Evolutionary conservation across 2,329 filamentous ascomycete genomes (phyloP), one percentile per base, ranked within the genome.

Genomic region (Curvularia verruculosa): DNA sequence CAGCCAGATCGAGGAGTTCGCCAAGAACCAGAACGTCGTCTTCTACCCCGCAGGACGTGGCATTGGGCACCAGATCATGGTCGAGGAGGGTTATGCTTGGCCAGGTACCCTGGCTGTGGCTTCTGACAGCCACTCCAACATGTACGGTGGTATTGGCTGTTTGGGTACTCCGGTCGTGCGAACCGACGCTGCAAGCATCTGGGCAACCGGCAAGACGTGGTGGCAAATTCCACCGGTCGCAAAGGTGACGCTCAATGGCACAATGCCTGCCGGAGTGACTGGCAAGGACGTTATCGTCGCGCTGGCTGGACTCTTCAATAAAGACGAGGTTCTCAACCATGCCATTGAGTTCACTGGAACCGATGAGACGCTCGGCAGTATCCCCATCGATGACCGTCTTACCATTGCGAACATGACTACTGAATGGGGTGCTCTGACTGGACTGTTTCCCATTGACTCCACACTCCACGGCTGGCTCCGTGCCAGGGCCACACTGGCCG

Each of bases 271-370:
- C 1, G 93, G 93, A 10, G 92, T 96, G 1, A 92, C 89, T 0
- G 94, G 92, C 28, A 98, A 99, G 77, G 95, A 98, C 75, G 90
- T 96, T 12, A 98, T 98, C 64, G 85, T 97, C 24, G 91, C 92
- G 0, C 83, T 98, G 1, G 96, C 91, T 66, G 91, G 90, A 1
- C 78, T 96, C 0, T 96, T 98, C 80, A 90, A 90, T 77, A 86
- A 89, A 52, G 89, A 92, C 65, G 91, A 96, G 43, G 94, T 97
- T 0, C 82, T 97, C 13, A 98, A 98, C 78, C 92, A 96, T 72
- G 87, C 87, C 5, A 88, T 98, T 58, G 94, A 98, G 71, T 96
- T 97, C 69, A 87, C 86, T 0, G 94, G 93, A 12, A 87, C 88
- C 0, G 87, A 91, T 61, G 83, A 92, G 72, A 96, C 92, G 0